Conservation (phyloP, 2,329 filamentous ascomycete species). For the Ophiocordyceps robertsii region DNA sequence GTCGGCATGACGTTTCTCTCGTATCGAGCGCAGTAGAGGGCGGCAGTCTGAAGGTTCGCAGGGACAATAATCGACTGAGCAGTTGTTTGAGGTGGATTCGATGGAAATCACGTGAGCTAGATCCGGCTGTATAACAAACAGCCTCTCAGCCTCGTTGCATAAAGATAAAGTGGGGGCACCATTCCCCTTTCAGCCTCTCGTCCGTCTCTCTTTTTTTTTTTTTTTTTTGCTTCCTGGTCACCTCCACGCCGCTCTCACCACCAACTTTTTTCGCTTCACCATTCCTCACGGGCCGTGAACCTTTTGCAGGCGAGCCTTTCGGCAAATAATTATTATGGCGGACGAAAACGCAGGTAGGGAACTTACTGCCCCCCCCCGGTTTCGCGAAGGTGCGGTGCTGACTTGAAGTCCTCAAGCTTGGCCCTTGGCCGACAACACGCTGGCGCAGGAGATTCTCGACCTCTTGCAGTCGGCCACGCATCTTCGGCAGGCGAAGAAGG, state of each 20-base stretch:
- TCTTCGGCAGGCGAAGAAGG: conserved; percentile 69
- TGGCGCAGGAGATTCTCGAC: conserved; percentile 73
- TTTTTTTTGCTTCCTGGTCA: neutral
- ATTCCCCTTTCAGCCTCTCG: too few species aligned
- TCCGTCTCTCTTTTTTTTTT: conserved; percentile 1
- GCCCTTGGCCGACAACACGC: conserved; percentile 58
- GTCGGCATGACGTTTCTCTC: too few species aligned
- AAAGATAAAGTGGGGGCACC: neutral
- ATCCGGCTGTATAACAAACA: too few species aligned
- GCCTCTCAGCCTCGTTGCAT: neutral
- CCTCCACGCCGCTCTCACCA: neutral
- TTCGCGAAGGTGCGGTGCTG: neutral
- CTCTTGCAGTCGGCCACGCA: conserved; percentile 61
- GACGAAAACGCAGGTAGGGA: conserved; percentile 12
- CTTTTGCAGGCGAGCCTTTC: conserved; percentile 25
- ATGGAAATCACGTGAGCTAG: too few species aligned
- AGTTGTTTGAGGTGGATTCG: too few species aligned
- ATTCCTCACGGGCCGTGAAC: conserved; percentile 39
- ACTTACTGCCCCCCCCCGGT: too few species aligned
- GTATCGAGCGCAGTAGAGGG: too few species aligned
- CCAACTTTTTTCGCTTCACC: neutral
- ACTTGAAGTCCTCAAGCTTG: conserved; percentile 32
- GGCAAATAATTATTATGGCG: conserved; percentile 8
- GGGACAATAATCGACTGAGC: too few species aligned
- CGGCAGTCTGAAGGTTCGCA: neutral